Evolutionary conservation across 2,329 filamentous ascomycete genomes (phyloP).

Genomic region (Fragosphaeria purpurea): DNA sequence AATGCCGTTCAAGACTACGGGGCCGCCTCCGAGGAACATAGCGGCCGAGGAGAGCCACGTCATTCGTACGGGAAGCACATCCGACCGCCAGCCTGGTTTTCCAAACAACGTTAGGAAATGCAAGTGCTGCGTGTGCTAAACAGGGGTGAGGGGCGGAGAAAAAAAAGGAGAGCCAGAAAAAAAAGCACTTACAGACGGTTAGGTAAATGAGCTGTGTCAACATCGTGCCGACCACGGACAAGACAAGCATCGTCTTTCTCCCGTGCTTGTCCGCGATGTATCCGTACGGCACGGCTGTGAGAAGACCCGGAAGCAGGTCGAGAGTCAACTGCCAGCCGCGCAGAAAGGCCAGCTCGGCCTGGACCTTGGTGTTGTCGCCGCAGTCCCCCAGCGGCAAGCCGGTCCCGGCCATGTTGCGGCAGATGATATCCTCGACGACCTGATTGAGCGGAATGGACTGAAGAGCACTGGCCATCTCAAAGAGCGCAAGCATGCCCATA

Average conservation of each 20-base stretch:
- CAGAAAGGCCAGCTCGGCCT: slow-evolving; percentile 2
- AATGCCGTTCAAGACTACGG: slow-evolving; percentile 3
- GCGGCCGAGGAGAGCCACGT: background rate
- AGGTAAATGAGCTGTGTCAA: background rate
- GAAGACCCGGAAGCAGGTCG: background rate
- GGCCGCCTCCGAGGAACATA: background rate
- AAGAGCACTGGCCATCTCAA: too few species aligned
- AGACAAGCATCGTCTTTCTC: background rate
- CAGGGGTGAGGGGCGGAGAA: too few species aligned
- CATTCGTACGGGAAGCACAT: background rate
- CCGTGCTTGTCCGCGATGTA: slow-evolving; percentile 1
- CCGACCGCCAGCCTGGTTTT: background rate
- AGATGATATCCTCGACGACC: too few species aligned
- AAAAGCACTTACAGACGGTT: background rate
- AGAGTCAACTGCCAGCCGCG: slow-evolving; percentile 4
- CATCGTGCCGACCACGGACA: background rate
- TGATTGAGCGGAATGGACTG: too few species aligned
- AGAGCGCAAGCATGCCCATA: too few species aligned
- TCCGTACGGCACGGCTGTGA: background rate
- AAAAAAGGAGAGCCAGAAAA: too few species aligned
- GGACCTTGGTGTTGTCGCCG: background rate
- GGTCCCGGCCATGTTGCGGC: too few species aligned
- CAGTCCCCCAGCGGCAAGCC: background rate
- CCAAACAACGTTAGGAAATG: too few species aligned
- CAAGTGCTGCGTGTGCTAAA: too few species aligned